A percentile compares a stretch with the other conserved stretches of the same genome.
Conservation (phyloP, 805 yeast genomes). For the Brettanomyces nanus region DNA sequence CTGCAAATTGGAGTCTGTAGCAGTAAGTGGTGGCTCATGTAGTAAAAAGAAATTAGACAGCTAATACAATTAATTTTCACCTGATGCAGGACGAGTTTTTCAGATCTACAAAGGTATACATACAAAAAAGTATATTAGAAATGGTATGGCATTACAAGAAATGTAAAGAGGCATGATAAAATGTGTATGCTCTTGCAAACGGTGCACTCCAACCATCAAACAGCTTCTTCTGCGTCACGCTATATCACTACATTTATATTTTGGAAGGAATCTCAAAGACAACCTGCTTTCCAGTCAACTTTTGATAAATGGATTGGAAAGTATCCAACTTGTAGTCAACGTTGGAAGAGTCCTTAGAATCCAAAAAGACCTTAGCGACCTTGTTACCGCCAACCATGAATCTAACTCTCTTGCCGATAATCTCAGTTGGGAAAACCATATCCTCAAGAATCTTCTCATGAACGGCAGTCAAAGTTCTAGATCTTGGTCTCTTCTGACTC, state of each 20-base stretch:
- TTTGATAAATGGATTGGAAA: constrained; percentile 96
- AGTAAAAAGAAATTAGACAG: too few species aligned
- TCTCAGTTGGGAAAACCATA: constrained; percentile 99
- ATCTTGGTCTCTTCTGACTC: constrained; percentile 98
- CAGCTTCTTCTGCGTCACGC: too few species aligned
- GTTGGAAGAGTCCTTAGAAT: constrained; percentile 94
- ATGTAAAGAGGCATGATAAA: too few species aligned
- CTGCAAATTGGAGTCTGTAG: too few species aligned
- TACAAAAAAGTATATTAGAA: too few species aligned
- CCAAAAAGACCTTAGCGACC: constrained; percentile 95
- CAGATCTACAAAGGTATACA: too few species aligned
- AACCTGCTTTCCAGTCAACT: constrained; percentile 99
- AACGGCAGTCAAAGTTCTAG: constrained; percentile 97
- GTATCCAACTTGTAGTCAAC: constrained; percentile 99
- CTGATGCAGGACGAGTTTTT: too few species aligned
- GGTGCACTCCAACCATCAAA: neutral
- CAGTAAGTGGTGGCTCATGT: too few species aligned
- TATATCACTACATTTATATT: neutral
- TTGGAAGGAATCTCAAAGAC: constrained; percentile 84
- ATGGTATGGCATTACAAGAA: too few species aligned
- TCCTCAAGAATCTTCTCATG: constrained; percentile 99
- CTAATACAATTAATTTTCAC: too few species aligned
- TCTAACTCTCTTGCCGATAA: constrained; percentile 98
- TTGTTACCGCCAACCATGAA: constrained; percentile 98
- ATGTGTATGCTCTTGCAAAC: too few species aligned